Conservation (phyloP, 305 asterid genomes). For the Fraxinus greggii region DNA sequence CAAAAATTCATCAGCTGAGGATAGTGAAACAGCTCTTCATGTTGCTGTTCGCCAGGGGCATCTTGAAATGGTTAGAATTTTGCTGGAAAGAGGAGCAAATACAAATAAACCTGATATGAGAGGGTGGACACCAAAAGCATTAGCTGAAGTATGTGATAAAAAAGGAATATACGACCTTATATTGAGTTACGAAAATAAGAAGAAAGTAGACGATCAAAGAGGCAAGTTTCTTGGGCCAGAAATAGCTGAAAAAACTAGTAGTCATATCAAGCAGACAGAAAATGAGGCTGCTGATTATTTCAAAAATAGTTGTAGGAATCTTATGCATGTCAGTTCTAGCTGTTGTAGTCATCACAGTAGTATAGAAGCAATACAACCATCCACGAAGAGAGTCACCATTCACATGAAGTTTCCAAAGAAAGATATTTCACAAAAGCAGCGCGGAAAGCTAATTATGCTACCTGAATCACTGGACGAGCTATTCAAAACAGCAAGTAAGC, state of each 20-base stretch:
- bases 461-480: constrained; percentile 75
- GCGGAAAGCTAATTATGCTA: constrained; percentile 58
- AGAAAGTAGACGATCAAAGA: constrained; percentile 32
- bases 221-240: constrained; percentile 32
- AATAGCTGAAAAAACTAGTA: constrained; percentile 7
- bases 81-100: constrained; percentile 53
- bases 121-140: constrained; percentile 46
- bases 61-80: constrained; percentile 38
- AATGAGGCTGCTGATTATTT: constrained; percentile 27
- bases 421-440: constrained; percentile 31
- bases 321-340: constrained; percentile 33
- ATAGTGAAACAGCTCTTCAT: constrained; percentile 46
- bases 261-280: constrained; percentile 19
- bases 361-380: constrained; percentile 27
- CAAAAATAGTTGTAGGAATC: constrained; percentile 23
- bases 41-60: constrained; percentile 45
- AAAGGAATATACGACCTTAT: constrained; percentile 47
- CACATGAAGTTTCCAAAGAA: constrained; percentile 41
- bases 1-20: constrained; percentile 34
- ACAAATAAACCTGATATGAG: constrained; percentile 39
- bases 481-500: constrained; percentile 63
- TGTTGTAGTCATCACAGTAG: constrained; percentile 22
- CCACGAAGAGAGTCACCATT: constrained; percentile 74
- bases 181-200: constrained; percentile 35
- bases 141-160: constrained; percentile 42